Base-by-base conservation (phyloP, 2,329 filamentous ascomycete species). In the Apiospora malaysiana region DNA sequence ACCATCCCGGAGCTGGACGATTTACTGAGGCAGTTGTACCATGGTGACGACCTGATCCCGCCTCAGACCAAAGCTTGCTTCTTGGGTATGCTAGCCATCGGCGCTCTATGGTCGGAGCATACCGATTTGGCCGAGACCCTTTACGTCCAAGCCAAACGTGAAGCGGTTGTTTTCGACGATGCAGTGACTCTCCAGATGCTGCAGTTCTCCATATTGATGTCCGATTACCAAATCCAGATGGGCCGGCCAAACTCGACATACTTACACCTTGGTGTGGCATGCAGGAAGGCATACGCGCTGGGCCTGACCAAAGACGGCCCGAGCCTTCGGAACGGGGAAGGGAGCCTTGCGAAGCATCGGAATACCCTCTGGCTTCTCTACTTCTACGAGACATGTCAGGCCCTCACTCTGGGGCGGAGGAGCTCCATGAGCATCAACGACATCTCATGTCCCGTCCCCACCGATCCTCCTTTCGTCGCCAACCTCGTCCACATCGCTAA, bases 141-240 rank as follows among this genome's bases (percentile, higher is more conserved):
- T 1, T 73, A 78, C 40, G 72, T 71, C 9, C 73, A 75, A 59
- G 76, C 78, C 40, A 78, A 78, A 63, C 74, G 72, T 12, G 74
- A 77, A 47, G 76, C 74, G 1, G 63, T 73, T 2, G 63, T 75
- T 4, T 79, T 75, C 45, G 78, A 79, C 40, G 78, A 79, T 32
- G 75, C 75, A 7, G 78, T 79, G n/a, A 79, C 76, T 7, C 69
- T 79, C n/a, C 73, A 75, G 3, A 79, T 79, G 76, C 75, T 79
- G 4, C 78, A 79, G 56, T 75, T 76, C 45, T 78, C 76, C 0
- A 69, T 79, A 14, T 68, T 79, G 5, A 42, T 76, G 27, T 74
- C 78, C 6, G 73, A 76, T 16, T 79, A 79, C 49, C 78, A 79
- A 43, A 72, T 71, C 23, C 74, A 76, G 56, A 78, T 79, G 75